Percentiles rank a stretch among this genome's conserved stretches.
phyloP scores from a whole-genome alignment of 2,329 filamentous ascomycete genomes.

The Xylariaceae sp. region DNA sequence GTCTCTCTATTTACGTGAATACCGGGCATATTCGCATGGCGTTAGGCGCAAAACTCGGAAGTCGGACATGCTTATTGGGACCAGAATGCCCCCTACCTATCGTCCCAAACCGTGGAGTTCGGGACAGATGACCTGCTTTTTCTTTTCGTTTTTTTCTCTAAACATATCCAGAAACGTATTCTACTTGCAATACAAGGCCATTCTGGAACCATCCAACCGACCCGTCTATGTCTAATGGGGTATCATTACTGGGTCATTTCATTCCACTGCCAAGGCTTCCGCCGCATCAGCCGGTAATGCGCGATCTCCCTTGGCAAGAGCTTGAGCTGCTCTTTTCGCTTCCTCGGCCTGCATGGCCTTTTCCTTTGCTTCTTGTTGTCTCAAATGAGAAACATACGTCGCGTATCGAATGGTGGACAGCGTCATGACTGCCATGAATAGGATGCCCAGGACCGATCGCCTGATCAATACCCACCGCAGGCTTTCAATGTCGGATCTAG shows the following conservation, averaged over 20 bases:
- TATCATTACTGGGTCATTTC: conserved; percentile 22
- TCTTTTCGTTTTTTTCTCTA: conserved; percentile 1
- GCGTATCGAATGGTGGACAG: conserved; percentile 55
- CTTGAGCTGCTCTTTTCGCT: conserved; percentile 33
- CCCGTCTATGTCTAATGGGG: conserved; percentile 23
- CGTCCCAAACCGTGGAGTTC: background rate
- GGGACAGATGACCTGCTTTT: background rate
- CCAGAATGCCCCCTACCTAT: background rate
- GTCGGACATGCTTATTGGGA: conserved; percentile 17
- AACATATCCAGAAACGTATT: background rate
- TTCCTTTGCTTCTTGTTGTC: conserved; percentile 42
- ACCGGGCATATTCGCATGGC: conserved; percentile 14
- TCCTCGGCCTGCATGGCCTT: conserved; percentile 41
- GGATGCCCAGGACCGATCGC: conserved; percentile 57
- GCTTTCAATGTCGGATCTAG: conserved; percentile 85
- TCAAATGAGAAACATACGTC: conserved; percentile 50
- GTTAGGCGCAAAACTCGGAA: conserved; percentile 14
- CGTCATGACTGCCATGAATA: conserved; percentile 60
- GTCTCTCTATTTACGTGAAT: background rate
- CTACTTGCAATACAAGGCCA: background rate
- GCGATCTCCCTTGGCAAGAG: conserved; percentile 40
- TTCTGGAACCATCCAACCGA: background rate
- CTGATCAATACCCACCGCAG: conserved; percentile 78
- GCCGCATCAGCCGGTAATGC: conserved; percentile 48
- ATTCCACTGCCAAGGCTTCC: conserved; percentile 55